Base-by-base conservation (phyloP, 1,284 basidiomycete species). In the Microbotryum scabiosae region DNA sequence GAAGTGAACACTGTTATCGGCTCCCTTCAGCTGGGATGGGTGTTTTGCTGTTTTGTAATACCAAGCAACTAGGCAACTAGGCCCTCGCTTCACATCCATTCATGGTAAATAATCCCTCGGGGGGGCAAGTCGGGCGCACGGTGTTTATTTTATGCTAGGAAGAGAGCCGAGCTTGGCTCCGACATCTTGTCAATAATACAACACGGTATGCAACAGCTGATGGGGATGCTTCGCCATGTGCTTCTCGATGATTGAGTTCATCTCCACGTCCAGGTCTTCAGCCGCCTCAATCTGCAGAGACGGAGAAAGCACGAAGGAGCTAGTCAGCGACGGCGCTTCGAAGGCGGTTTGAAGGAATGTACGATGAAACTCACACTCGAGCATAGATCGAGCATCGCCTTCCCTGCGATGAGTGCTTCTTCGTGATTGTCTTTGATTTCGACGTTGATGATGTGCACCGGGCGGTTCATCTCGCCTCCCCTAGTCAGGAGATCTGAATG, bases 371-470 rank as follows among this genome's bases (percentile, higher is more conserved):
- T 79, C 72, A 94, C 93, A 59, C 90, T 86, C 54, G 84, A 80
- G 14, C 90, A 90, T n/a, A 99, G 80, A 71, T 94, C 94, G 41
- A 98, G 79, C 70, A 98, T 94, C 1, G 94, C 92, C 75, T 87
- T 89, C 16, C 94, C 94, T 18, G 96, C 96, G 62, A 96, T 89
- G 36, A 88, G 80, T 0, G 96, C 96, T 75, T 98, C 96, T 79
- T 98, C 96, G 71, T 97, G 94, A 73, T 97, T 98, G 77, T 99
- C 96, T 78, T 90, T 97, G 78, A 98, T 98, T 74, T 99, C 96
- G 63, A 98, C 83, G 76, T 99, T 99, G 75, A 99, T 91, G 58
- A 99, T 78, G 75, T 99, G 96, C 25, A 98, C 92, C 0, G 91
- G 85, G 59, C 87, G 85, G 77, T 93, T 97, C 73, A 86, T 85